These are phyloP conservation scores for Helianthus tuberosus DNA, from an alignment of 129 eudicot species.

Conservation along the genomic window DNA sequence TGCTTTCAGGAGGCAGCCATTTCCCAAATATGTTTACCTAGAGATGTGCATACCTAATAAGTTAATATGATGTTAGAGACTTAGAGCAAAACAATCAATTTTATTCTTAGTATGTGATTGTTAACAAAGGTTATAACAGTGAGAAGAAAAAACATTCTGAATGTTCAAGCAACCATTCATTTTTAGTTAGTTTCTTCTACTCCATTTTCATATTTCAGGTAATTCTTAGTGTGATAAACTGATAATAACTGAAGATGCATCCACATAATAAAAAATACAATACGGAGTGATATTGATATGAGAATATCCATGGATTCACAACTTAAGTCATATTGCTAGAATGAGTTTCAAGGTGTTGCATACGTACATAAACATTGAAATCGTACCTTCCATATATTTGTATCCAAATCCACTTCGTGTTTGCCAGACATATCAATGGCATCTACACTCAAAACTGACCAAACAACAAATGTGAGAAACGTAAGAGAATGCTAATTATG, in stretches of 20 bases:
- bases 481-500: neutral
- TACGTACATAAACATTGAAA: neutral
- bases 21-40: neutral
- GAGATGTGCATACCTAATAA: neutral
- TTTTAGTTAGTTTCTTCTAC: neutral
- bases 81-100: neutral
- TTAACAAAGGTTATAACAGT: neutral
- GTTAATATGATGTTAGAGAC: neutral
- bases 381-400: slow-evolving; percentile 97
- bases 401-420: slow-evolving; percentile 99
- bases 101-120: neutral
- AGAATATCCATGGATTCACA: neutral
- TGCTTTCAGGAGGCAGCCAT: neutral
- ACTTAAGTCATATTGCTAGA: slow-evolving; percentile 9
- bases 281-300: neutral
- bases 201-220: slow-evolving; percentile 12
- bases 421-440: slow-evolving; percentile 99
- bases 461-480: slow-evolving; percentile 16
- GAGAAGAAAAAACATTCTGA: neutral
- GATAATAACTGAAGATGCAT: neutral
- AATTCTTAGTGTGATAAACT: neutral
- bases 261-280: neutral
- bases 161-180: neutral
- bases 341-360: slow-evolving; percentile 1
- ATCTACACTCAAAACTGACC: slow-evolving; percentile 92